Evolutionary conservation across 257 asterid genomes (phyloP).

Genomic region (Parsonsia alboflavescens): DNA sequence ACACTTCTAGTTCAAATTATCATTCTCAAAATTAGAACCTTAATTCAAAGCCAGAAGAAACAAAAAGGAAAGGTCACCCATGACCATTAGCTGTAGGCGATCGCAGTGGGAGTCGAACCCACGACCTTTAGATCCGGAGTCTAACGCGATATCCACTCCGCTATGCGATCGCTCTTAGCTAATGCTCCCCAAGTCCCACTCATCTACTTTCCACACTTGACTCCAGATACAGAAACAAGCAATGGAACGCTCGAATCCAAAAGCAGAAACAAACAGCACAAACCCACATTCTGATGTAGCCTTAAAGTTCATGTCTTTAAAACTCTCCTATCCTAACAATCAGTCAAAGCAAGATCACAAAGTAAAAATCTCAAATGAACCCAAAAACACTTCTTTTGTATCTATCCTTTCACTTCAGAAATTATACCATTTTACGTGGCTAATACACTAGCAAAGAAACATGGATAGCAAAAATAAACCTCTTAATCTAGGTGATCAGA

Average conservation of each 20-base stretch:
- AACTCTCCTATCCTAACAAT: background rate
- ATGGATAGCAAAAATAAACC: background rate
- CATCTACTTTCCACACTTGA: background rate
- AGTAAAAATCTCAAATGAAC: background rate
- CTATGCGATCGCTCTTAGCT: slow-evolving; percentile 52
- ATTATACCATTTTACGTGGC: background rate
- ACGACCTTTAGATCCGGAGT: slow-evolving; percentile 99
- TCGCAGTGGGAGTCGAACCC: slow-evolving; percentile 99
- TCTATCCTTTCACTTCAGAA: background rate
- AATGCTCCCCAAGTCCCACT: background rate
- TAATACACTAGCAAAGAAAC: background rate
- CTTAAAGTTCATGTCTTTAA: too few species aligned
- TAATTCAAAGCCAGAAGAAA: too few species aligned
- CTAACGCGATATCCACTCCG: slow-evolving; percentile 99
- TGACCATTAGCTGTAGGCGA: slow-evolving; percentile 14
- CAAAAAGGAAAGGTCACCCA: background rate
- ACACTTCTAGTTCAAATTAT: background rate
- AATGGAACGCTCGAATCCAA: background rate
- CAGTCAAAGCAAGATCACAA: background rate
- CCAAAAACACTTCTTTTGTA: background rate
- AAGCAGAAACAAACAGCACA: background rate
- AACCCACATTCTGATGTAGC: background rate
- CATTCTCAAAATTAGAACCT: background rate
- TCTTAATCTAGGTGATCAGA: too few species aligned
- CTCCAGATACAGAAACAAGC: background rate